Percentiles rank a stretch among this genome's conserved stretches.
These are phyloP conservation scores for Beauveria medogensis DNA, from an alignment of 2,329 filamentous ascomycete genomes.

Conservation along the genomic window DNA sequence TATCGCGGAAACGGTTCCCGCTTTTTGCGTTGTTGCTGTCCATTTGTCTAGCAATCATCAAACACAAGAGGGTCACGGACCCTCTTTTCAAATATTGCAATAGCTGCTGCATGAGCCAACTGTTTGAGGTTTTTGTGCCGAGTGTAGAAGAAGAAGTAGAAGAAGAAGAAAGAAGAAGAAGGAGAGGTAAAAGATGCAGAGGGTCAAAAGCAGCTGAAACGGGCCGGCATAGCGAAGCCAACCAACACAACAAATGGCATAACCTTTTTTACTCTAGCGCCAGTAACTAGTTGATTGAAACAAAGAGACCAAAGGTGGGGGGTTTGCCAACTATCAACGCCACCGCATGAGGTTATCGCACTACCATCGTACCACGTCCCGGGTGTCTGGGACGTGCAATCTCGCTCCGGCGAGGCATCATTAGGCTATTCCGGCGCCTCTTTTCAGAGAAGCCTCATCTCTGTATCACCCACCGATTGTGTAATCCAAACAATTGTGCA, in stretches of 20 bases:
- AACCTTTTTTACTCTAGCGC: too few relatives aligned
- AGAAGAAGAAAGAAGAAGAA: too few relatives aligned
- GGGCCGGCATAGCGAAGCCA: too few relatives aligned
- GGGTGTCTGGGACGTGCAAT: not conserved
- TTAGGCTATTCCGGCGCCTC: not conserved
- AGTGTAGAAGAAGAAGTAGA: not conserved
- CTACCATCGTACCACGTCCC: not conserved
- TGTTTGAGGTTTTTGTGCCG: not conserved
- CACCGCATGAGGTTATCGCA: not conserved
- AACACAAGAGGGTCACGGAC: not conserved
- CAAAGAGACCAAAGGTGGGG: not conserved
- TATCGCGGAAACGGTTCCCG: not conserved
- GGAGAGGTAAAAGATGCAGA: not conserved
- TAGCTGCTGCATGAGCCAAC: not conserved
- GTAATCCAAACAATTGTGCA: too few relatives aligned
- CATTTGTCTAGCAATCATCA: constrained; percentile 8
- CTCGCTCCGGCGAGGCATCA: not conserved
- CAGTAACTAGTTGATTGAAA: not conserved
- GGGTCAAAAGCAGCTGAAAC: not conserved
- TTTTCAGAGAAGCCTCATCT: not conserved
- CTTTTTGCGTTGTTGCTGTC: not conserved
- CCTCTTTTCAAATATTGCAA: not conserved
- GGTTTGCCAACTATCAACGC: not conserved
- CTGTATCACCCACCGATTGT: too few relatives aligned
- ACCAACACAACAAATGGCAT: not conserved